phyloP scores from a whole-genome alignment of 2,329 filamentous ascomycete species.

The Epichloe uncinata region DNA sequence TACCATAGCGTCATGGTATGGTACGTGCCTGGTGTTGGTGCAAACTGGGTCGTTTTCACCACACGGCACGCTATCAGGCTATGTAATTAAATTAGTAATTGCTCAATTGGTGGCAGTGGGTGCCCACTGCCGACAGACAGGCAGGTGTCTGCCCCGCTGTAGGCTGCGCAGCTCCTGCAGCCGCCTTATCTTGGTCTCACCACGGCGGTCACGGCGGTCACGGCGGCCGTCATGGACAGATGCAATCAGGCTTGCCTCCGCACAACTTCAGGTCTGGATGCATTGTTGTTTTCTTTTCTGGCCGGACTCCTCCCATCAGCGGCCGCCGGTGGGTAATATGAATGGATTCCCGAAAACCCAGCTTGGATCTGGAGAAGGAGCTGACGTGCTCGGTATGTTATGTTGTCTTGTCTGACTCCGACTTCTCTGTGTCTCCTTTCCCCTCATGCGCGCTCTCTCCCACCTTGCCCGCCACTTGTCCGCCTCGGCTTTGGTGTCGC shows the following conservation, averaged over 20 bases:
- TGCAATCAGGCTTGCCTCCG: neutral
- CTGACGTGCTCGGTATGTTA: slow-evolving; percentile 76
- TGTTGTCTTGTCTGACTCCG: neutral
- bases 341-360: slow-evolving; percentile 39
- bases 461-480: neutral
- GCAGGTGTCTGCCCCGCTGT: neutral
- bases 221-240: neutral
- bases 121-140: too few species aligned
- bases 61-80: too few species aligned
- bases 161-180: neutral
- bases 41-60: too few species aligned
- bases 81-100: too few species aligned
- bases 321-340: slow-evolving; percentile 14
- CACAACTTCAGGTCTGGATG: neutral
- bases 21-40: too few species aligned
- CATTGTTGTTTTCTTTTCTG: neutral
- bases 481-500: neutral
- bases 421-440: neutral
- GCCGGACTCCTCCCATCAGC: neutral
- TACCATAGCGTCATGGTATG: too few species aligned
- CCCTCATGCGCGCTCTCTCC: slow-evolving; percentile 13
- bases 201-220: neutral
- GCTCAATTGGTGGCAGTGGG: too few species aligned
- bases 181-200: neutral
- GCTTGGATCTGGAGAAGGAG: slow-evolving; percentile 76